phyloP scores from a whole-genome alignment of 192 early-diverging fungal species.

The Spizellomyces punctatus region DNA sequence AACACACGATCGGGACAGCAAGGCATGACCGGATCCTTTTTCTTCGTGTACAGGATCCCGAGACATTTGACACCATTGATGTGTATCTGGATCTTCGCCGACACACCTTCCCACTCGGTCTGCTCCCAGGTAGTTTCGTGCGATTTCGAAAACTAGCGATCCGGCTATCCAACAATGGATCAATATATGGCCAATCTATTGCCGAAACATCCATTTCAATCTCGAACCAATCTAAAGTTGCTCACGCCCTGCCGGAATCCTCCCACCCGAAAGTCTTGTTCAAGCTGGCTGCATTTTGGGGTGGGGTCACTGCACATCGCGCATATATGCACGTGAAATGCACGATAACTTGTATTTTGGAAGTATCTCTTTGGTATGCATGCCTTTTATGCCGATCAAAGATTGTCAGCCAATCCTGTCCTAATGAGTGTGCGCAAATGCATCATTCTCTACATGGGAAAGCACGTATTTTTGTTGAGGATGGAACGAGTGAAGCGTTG shows the following conservation, averaged over 20 bases:
- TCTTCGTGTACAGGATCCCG: conserved; percentile 3
- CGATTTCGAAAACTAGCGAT: conserved; percentile 7
- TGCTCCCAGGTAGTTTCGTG: conserved; percentile 15
- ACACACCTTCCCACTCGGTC: conserved; percentile 9
- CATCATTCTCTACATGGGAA: not conserved
- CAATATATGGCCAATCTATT: too few species aligned
- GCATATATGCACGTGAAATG: not conserved
- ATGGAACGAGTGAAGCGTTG: conserved; percentile 23
- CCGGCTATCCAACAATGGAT: not conserved
- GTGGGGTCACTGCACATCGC: too few species aligned
- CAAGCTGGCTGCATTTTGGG: too few species aligned
- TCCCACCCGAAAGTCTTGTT: too few species aligned
- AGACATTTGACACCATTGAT: conserved; percentile 9
- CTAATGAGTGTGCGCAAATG: conserved; percentile 16
- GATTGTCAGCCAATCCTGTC: not conserved
- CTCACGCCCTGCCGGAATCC: too few species aligned
- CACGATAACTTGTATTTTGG: conserved; percentile 17
- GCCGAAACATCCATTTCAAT: too few species aligned
- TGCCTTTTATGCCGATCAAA: conserved; percentile 10
- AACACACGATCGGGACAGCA: conserved; percentile 12
- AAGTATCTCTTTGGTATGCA: conserved; percentile 1
- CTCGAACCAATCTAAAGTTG: too few species aligned
- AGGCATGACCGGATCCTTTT: conserved; percentile 18
- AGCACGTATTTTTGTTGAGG: conserved; percentile 8
- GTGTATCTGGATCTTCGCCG: conserved; percentile 25